These are phyloP conservation scores for Akanthomyces muscarius DNA, from an alignment of 2,329 filamentous ascomycete species.

Conservation along the genomic window DNA sequence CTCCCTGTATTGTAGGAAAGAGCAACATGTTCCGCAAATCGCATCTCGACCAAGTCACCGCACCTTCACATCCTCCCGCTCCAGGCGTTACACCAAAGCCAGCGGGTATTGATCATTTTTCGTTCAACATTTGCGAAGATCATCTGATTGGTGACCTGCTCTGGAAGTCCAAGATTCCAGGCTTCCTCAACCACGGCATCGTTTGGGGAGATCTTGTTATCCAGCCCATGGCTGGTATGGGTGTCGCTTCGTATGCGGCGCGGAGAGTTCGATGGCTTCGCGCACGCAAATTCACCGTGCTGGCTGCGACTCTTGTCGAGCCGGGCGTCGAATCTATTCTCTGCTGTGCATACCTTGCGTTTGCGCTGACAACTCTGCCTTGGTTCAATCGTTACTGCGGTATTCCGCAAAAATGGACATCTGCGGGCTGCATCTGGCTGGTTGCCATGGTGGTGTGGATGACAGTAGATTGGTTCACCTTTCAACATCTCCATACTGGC, in stretches of 20 bases:
- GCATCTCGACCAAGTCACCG: slow-evolving; percentile 73
- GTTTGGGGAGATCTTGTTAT: slow-evolving; percentile 82
- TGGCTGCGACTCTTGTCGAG: slow-evolving; percentile 83
- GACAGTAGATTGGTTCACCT: slow-evolving; percentile 68
- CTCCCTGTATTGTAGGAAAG: slow-evolving; percentile 93
- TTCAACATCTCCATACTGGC: slow-evolving; percentile 68
- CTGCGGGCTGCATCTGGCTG: slow-evolving; percentile 64
- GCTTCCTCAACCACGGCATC: slow-evolving; percentile 75
- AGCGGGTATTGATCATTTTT: slow-evolving; percentile 85
- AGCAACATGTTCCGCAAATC: slow-evolving; percentile 97
- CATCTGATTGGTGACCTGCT: slow-evolving; percentile 90
- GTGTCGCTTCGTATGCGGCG: slow-evolving; percentile 69
- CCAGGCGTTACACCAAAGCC: slow-evolving; percentile 40
- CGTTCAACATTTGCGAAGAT: slow-evolving; percentile 94
- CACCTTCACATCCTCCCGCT: slow-evolving; percentile 44
- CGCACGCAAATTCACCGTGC: slow-evolving; percentile 90
- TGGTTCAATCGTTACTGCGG: slow-evolving; percentile 51
- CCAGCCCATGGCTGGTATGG: slow-evolving; percentile 83
- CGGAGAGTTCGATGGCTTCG: slow-evolving; percentile 86
- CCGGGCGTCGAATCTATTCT: slow-evolving; percentile 86
- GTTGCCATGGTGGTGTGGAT: slow-evolving; percentile 67
- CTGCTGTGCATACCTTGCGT: slow-evolving; percentile 76
- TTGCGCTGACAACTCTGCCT: slow-evolving; percentile 70
- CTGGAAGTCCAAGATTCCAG: slow-evolving; percentile 66
- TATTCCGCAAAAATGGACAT: slow-evolving; percentile 62